These are phyloP conservation scores for Acacia acuminata DNA, from an alignment of 306 rosid genomes.

Conservation along the genomic window DNA sequence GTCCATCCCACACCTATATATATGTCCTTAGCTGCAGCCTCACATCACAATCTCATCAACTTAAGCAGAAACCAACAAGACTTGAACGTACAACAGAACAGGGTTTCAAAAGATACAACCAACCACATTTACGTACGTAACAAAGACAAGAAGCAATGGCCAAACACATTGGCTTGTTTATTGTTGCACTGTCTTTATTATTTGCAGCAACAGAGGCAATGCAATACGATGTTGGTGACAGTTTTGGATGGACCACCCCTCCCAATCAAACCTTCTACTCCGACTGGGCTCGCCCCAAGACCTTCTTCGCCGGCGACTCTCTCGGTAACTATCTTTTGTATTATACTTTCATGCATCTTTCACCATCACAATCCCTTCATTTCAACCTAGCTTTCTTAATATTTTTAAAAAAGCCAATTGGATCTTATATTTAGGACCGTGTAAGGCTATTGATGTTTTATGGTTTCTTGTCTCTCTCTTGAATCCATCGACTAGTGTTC, in stretches of 20 bases:
- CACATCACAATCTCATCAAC: neutral
- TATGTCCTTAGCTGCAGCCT: neutral
- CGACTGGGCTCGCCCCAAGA: neutral
- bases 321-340: neutral
- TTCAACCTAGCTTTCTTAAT: too few species aligned
- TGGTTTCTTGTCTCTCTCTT: neutral
- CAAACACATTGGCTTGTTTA: neutral
- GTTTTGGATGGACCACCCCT: constrained; percentile 4
- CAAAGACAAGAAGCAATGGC: neutral
- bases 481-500: constrained; percentile 34
- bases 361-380: neutral
- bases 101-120: neutral
- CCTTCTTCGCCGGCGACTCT: neutral
- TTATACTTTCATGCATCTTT: neutral
- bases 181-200: neutral
- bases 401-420: too few species aligned
- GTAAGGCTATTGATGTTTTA: neutral
- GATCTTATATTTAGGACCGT: too few species aligned
- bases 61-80: neutral
- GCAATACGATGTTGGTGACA: neutral
- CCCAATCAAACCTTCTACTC: constrained; percentile 1
- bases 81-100: neutral
- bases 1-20: neutral
- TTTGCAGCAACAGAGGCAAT: neutral
- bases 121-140: neutral